Percentiles rank a stretch among this genome's conserved stretches.
Conservation (phyloP, 805 yeast species). For the Candida insectalens region DNA sequence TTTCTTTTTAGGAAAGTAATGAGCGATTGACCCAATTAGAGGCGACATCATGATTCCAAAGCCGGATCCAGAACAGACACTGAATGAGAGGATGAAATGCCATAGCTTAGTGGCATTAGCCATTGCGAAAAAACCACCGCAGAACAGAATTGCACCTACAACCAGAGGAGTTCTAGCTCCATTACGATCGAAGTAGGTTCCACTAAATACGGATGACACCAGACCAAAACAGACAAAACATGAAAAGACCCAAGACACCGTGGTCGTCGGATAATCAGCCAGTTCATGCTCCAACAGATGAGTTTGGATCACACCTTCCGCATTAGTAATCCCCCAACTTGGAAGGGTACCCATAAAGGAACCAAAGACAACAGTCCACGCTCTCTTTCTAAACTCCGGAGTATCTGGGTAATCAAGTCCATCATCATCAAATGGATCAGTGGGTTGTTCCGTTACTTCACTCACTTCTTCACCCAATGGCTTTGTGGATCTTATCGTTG, state of each 20-base stretch:
- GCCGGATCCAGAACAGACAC: slow-evolving; percentile 47
- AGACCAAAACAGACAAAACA: slow-evolving; percentile 40
- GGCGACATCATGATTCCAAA: slow-evolving; percentile 54
- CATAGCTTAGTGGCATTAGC: slow-evolving; percentile 42
- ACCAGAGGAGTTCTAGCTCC: slow-evolving; percentile 40
- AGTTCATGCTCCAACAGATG: slow-evolving; percentile 50
- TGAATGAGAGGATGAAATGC: slow-evolving; percentile 55
- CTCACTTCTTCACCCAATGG: too few species aligned
- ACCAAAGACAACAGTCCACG: slow-evolving; percentile 31
- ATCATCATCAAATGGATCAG: too few species aligned
- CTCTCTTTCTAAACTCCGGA: slow-evolving; percentile 26
- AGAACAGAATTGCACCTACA: slow-evolving; percentile 23
- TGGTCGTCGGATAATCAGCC: slow-evolving; percentile 30
- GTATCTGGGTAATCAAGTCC: slow-evolving; percentile 26
- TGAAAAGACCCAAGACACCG: slow-evolving; percentile 60
- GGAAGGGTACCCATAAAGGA: slow-evolving; percentile 31
- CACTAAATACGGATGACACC: slow-evolving; percentile 21
- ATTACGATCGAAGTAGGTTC: slow-evolving; percentile 49
- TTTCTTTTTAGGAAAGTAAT: slow-evolving; percentile 48
- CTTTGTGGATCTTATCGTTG: too few species aligned
- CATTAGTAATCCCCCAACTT: slow-evolving; percentile 44
- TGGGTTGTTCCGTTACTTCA: too few species aligned
- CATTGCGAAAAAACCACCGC: slow-evolving; percentile 39
- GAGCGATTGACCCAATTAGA: slow-evolving; percentile 48
- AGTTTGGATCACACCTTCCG: slow-evolving; percentile 53